Evolutionary conservation across 441 rosid species (phyloP), one percentile per base, ranked within the genome.

Genomic region (Manihot esculenta): DNA sequence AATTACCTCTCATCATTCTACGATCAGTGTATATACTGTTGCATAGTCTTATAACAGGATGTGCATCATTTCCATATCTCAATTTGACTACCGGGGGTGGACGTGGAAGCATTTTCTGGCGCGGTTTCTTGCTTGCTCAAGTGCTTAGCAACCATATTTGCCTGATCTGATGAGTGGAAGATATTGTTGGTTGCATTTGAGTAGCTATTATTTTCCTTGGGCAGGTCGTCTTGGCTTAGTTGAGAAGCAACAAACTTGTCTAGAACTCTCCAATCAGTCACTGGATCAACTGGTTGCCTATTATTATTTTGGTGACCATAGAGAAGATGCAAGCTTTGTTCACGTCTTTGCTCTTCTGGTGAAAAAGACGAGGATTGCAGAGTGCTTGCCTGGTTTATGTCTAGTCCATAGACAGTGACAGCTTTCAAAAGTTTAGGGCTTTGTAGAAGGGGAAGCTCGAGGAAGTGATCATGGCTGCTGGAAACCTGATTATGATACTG

Each of bases 211-310:
- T 47, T 73, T 75, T 78, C 83, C 75, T 78, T 79, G 4, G 83
- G 69, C 68, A 59, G 83, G n/a, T 81, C 91, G 17, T 84, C 92
- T 67, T 84, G 93, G 84, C 92, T 86, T 66, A 94, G 80, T 67
- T 94, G 99, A 64, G 95, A 92, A 23, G 99, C 99, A 35, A 94
- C 99, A 77, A 94, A 92, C 81, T 92, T 94, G 76, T 94, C 95
- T 8, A 94, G 88, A 42, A 89, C 88, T 58, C 95, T 86, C 99
- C 99, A 94, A 76, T 94, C 99, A 11, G 88, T 87, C 71, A 88
- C 82, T 76, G 84, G 86, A 71, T 93, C 91, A 21, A 60, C 68
- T 42, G 76, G 84, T 60, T 79, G 86, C 75, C 83, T 85, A 69
- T 57, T 77, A 12, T 20, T 62, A 42, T 10, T 49, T 20, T 12